These are phyloP conservation scores for Monosporascus sp. DNA, from an alignment of 2,329 filamentous ascomycete genomes.

Conservation along the genomic window DNA sequence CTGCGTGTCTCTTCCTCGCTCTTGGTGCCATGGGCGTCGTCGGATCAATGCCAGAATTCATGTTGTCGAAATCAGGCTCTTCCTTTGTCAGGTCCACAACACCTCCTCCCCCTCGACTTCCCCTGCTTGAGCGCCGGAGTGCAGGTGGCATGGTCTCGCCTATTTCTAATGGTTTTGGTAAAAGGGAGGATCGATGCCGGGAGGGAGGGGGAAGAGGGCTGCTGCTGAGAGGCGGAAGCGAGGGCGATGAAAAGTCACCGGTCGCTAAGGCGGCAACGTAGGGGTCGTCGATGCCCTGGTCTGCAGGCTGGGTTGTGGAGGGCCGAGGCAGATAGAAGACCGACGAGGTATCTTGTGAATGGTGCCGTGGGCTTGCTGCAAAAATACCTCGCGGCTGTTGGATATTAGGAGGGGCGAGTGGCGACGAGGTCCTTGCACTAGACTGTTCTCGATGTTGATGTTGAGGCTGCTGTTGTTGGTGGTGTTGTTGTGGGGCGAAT, in stretches of 20 bases:
- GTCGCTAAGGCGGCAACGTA: conserved; percentile 16
- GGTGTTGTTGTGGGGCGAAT: conserved; percentile 5
- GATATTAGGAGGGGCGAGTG: background rate
- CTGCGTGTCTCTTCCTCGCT: conserved; percentile 13
- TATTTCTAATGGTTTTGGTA: conserved; percentile 12
- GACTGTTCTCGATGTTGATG: conserved; percentile 2
- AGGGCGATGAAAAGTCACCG: conserved; percentile 25
- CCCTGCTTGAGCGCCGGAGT: conserved; percentile 7
- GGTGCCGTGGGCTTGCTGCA: no score
- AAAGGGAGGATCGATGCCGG: conserved; percentile 4
- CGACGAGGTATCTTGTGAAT: background rate
- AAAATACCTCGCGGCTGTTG: background rate
- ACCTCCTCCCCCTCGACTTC: conserved; percentile 12
- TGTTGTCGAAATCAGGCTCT: conserved; percentile 15
- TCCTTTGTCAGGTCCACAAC: conserved; percentile 21
- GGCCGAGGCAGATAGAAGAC: conserved; percentile 1
- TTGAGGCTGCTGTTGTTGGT: conserved; percentile 3
- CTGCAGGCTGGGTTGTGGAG: conserved; percentile 5
- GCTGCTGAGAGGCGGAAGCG: conserved; percentile 21
- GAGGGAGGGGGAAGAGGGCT: conserved; percentile 12
- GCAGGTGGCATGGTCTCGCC: conserved; percentile 16
- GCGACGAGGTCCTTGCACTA: background rate
- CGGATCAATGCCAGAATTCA: conserved; percentile 14
- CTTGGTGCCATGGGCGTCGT: conserved; percentile 18
- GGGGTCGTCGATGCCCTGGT: conserved; percentile 15